Conservation (phyloP, 2,329 filamentous ascomycete species). For the Colletotrichum abscissum region DNA sequence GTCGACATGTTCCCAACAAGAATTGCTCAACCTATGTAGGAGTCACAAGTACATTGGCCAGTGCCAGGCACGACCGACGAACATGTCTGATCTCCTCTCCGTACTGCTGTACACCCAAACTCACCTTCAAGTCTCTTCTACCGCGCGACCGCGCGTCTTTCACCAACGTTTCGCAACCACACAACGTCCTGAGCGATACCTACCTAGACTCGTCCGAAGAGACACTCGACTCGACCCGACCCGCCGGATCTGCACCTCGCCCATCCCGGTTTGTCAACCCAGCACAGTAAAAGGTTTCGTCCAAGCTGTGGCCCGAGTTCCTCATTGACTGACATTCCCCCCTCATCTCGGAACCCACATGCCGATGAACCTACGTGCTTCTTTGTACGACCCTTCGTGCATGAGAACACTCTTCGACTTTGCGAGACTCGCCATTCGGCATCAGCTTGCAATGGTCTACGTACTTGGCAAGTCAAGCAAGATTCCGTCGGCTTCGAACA, state of each 20-base stretch:
- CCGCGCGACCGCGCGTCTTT: background rate
- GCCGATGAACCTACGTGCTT: slow-evolving; percentile 17
- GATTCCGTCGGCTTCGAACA: background rate
- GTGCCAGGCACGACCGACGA: background rate
- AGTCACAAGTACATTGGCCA: background rate
- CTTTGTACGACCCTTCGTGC: slow-evolving; percentile 23
- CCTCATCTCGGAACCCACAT: slow-evolving; percentile 17
- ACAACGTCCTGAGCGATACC: slow-evolving; percentile 10
- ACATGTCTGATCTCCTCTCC: background rate
- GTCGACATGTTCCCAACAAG: background rate
- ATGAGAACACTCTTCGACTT: background rate
- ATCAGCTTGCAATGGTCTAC: background rate
- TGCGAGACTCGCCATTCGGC: background rate
- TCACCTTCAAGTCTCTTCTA: background rate
- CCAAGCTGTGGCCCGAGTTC: slow-evolving; percentile 14
- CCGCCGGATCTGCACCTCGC: slow-evolving; percentile 37
- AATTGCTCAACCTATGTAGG: background rate
- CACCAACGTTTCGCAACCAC: slow-evolving; percentile 19
- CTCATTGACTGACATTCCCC: slow-evolving; percentile 28
- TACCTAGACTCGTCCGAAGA: slow-evolving; percentile 30
- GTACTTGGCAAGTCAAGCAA: background rate
- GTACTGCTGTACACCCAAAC: background rate
- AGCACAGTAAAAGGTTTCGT: slow-evolving; percentile 5
- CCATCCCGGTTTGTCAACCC: slow-evolving; percentile 7
- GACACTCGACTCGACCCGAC: slow-evolving; percentile 37